These are phyloP conservation scores for Acer saccharum DNA, from an alignment of 345 rosid genomes.

Conservation along the genomic window DNA sequence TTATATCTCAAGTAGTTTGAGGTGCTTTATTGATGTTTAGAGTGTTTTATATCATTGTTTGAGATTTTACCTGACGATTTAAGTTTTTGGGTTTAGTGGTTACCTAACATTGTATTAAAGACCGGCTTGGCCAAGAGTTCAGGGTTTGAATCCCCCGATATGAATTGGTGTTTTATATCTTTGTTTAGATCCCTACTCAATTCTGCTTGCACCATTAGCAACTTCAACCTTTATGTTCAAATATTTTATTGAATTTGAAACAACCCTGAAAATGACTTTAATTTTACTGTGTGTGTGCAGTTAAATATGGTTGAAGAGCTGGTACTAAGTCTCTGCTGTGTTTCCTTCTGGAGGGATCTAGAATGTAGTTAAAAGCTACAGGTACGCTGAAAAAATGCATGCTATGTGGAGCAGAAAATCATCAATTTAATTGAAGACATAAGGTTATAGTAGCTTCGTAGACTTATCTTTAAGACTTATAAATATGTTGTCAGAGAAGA, in stretches of 20 bases:
- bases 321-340: background rate
- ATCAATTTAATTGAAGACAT: constrained; percentile 3
- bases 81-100: no score
- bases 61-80: no score
- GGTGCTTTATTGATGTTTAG: background rate
- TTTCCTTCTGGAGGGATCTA: background rate
- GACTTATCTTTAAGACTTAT: constrained; percentile 3
- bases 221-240: no score
- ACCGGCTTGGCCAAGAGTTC: no score
- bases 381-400: background rate
- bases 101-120: no score
- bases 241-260: no score
- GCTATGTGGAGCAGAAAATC: background rate
- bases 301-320: background rate
- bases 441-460: background rate
- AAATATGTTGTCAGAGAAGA: background rate
- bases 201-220: no score
- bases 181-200: no score
- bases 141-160: no score
- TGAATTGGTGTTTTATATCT: no score
- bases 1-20: background rate
- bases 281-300: background rate
- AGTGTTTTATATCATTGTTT: no score
- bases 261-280: no score
- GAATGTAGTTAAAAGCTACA: background rate